phyloP scores from a whole-genome alignment of 768 basidiomycete genomes.

The Xerocomellus dryophilus region DNA sequence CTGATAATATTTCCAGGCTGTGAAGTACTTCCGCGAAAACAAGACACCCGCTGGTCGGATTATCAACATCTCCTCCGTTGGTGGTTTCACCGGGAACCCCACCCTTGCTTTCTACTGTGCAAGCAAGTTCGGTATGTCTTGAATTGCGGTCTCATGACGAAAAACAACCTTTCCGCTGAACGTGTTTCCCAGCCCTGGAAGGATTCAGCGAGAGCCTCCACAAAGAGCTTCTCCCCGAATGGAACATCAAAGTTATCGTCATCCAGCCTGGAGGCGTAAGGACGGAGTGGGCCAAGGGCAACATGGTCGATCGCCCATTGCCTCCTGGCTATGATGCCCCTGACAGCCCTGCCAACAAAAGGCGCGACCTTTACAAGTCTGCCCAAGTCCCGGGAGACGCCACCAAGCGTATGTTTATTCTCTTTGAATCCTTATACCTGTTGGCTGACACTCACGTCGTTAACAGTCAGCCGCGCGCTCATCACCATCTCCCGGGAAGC shows the following conservation, averaged over 20 bases:
- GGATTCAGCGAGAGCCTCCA: conserved; percentile 26
- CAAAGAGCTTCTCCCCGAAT: conserved; percentile 22
- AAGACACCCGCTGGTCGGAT: conserved; percentile 24
- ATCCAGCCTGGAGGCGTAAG: conserved; percentile 21
- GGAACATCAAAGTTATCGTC: conserved; percentile 28
- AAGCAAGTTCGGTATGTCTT: conserved; percentile 22
- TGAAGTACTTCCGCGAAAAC: conserved; percentile 32
- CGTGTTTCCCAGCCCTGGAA: conserved; percentile 18
- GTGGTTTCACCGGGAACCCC: conserved; percentile 17
- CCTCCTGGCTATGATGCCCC: conserved; percentile 16
- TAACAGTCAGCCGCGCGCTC: conserved; percentile 15
- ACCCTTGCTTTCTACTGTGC: conserved; percentile 21
- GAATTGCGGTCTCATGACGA: no score
- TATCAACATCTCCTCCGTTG: conserved; percentile 21
- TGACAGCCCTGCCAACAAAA: conserved; percentile 15
- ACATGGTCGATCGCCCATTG: conserved; percentile 13
- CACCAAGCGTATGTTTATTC: conserved; percentile 9
- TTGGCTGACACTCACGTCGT: neutral
- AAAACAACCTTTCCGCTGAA: neutral
- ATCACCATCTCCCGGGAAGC: conserved; percentile 16
- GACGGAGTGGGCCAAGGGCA: conserved; percentile 22
- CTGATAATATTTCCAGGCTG: conserved; percentile 12
- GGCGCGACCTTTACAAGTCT: conserved; percentile 9
- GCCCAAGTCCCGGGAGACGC: neutral
- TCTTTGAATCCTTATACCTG: neutral